Evolutionary conservation across 2,329 filamentous ascomycete genomes (phyloP), one percentile per base, ranked within the genome.

Genomic region (Xenoacremonium recifei): DNA sequence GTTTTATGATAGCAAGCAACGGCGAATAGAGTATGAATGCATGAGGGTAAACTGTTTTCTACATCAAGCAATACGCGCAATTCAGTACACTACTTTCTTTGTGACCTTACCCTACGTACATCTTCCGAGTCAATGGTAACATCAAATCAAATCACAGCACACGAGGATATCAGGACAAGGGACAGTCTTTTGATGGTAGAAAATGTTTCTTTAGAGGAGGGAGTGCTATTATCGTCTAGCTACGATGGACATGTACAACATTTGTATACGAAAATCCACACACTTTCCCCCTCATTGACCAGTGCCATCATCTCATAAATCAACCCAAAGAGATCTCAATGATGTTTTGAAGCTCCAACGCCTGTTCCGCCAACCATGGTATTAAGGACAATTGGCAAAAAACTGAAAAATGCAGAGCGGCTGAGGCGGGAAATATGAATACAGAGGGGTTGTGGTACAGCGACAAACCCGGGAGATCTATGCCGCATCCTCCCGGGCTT

Each of bases 151-250:
- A n/a, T n/a, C n/a, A n/a, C n/a, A n/a, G n/a, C n/a, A n/a, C n/a
- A n/a, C n/a, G n/a, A n/a, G n/a, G n/a, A n/a, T n/a, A n/a, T n/a
- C n/a, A n/a, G n/a, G n/a, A n/a, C n/a, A n/a, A n/a, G n/a, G n/a
- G n/a, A n/a, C n/a, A n/a, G n/a, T n/a, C n/a, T n/a, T n/a, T n/a
- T n/a, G n/a, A n/a, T n/a, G n/a, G n/a, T n/a, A n/a, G n/a, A n/a
- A n/a, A n/a, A n/a, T n/a, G n/a, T n/a, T n/a, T n/a, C n/a, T 57
- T 49, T 60, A 73, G 76, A 79, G 76, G 69, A 75, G 76, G 72
- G 77, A 79, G 67, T 74, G 66, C 66, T 68, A 76, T 78, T 79
- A 76, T 69, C 61, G 65, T 68, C 65, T 72, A 72, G 53, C 59
- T 60, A 54, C 53, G 63, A 61, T 63, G 66, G 63, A 55, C 67